These are phyloP conservation scores for Sphaerostilbella broomeana DNA, from an alignment of 2,329 filamentous ascomycete species.

Conservation along the genomic window DNA sequence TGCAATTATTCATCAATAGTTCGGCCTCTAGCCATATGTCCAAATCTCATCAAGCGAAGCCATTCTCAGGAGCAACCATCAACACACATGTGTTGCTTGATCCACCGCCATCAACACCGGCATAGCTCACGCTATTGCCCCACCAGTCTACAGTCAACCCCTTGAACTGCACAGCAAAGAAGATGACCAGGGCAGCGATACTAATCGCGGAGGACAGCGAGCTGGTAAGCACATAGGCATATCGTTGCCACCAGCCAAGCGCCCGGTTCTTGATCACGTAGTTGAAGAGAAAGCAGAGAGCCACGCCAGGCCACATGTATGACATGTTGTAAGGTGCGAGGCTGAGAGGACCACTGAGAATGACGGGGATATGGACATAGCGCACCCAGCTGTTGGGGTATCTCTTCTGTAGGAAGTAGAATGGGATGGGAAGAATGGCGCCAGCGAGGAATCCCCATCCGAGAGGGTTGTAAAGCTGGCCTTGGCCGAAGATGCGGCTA, in stretches of 20 bases:
- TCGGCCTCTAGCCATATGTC: too few species aligned
- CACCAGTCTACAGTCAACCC: conserved; percentile 20
- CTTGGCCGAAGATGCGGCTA: conserved; percentile 47
- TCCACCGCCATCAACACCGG: conserved; percentile 21
- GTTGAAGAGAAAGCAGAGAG: conserved; percentile 23
- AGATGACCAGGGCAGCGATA: conserved; percentile 22
- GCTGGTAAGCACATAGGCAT: conserved; percentile 23
- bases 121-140: conserved; percentile 16
- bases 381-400: conserved; percentile 19
- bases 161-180: conserved; percentile 19
- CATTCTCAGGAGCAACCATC: too few species aligned
- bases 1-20: too few species aligned
- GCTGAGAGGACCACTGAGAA: conserved; percentile 19
- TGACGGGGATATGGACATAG: conserved; percentile 20
- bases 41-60: too few species aligned
- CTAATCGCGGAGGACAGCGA: conserved; percentile 23
- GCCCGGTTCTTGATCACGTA: conserved; percentile 20
- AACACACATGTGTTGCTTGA: conserved; percentile 4
- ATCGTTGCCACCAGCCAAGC: conserved; percentile 23
- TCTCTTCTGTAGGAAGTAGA: conserved; percentile 16
- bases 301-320: conserved; percentile 20
- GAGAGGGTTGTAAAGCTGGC: conserved; percentile 16
- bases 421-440: conserved; percentile 15
- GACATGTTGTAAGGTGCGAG: conserved; percentile 24
- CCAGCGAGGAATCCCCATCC: conserved; percentile 19